phyloP scores from a whole-genome alignment of 2,329 filamentous ascomycete species.

The Venturia pyrina region DNA sequence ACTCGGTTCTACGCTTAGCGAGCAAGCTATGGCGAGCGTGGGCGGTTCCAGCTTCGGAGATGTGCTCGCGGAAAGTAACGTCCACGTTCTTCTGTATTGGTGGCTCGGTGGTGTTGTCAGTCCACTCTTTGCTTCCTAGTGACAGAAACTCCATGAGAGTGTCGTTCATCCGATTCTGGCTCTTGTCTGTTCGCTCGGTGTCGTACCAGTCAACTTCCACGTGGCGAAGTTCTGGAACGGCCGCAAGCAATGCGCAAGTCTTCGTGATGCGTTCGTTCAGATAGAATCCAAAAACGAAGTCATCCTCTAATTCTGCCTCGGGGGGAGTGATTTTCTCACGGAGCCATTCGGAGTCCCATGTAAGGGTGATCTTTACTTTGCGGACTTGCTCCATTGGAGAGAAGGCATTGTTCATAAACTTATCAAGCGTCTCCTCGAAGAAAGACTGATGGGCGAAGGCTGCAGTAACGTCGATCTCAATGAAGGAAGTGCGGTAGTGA shows the following conservation, averaged over 20 bases:
- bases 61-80: not conserved
- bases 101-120: not conserved
- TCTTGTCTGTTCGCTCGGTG: not conserved
- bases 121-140: slow-evolving; percentile 1
- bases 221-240: not conserved
- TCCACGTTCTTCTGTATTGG: not conserved
- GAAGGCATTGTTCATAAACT: not conserved
- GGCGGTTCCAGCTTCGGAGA: slow-evolving; percentile 7
- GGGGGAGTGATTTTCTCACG: slow-evolving; percentile 4
- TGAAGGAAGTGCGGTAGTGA: not conserved
- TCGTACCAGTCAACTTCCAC: slow-evolving; percentile 6
- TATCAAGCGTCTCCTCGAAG: slow-evolving; percentile 9
- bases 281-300: slow-evolving; percentile 1
- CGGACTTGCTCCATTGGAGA: slow-evolving; percentile 9
- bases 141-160: not conserved
- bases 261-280: slow-evolving; percentile 1
- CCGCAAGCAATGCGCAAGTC: not conserved
- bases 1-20: slow-evolving; percentile 2
- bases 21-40: slow-evolving; percentile 1
- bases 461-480: slow-evolving; percentile 4
- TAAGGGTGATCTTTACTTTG: slow-evolving; percentile 2
- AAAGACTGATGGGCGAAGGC: slow-evolving; percentile 6
- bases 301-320: not conserved
- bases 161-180: not conserved
- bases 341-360: slow-evolving; percentile 12